Evolutionary conservation across 2,329 filamentous ascomycete species (phyloP).

Genomic region (Neophaeococcomyces mojaviensis): DNA sequence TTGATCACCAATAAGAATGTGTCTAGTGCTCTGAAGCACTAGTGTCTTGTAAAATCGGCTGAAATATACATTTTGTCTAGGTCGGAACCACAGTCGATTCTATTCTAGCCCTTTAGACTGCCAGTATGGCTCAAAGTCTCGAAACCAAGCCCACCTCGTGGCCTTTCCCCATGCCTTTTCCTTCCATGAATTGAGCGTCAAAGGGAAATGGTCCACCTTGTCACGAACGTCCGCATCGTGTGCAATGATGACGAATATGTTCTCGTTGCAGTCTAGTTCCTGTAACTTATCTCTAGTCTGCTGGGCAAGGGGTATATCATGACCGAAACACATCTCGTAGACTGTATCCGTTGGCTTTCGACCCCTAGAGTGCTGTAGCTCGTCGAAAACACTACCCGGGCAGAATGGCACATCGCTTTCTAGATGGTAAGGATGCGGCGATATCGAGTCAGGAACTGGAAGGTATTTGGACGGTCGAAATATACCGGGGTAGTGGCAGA

Average conservation of each 20-base stretch:
- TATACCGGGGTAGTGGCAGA: constrained; percentile 8
- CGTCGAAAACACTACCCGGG: constrained; percentile 5
- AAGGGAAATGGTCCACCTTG: constrained; percentile 25
- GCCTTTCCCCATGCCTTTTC: constrained; percentile 11
- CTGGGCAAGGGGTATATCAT: constrained; percentile 10
- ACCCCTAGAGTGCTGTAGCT: constrained; percentile 7
- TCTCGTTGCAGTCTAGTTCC: constrained; percentile 24
- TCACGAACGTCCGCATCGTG: constrained; percentile 25
- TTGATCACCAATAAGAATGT: no score
- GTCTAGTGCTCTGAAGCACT: no score
- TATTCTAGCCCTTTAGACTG: no score
- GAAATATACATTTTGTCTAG: no score
- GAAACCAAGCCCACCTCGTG: no score
- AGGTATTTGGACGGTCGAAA: constrained; percentile 7
- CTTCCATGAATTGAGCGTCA: constrained; percentile 26
- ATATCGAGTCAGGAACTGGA: constrained; percentile 7
- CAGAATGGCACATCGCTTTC: constrained; percentile 5
- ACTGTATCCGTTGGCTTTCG: constrained; percentile 6
- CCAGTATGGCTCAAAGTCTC: no score
- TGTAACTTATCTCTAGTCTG: constrained; percentile 18
- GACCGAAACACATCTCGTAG: constrained; percentile 11
- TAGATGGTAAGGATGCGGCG: constrained; percentile 5
- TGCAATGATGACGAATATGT: constrained; percentile 27
- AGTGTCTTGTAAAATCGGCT: no score
- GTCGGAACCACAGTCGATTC: no score